phyloP scores from a whole-genome alignment of 1,139 yeast species.

The Geotrichum citri-aurantii region DNA sequence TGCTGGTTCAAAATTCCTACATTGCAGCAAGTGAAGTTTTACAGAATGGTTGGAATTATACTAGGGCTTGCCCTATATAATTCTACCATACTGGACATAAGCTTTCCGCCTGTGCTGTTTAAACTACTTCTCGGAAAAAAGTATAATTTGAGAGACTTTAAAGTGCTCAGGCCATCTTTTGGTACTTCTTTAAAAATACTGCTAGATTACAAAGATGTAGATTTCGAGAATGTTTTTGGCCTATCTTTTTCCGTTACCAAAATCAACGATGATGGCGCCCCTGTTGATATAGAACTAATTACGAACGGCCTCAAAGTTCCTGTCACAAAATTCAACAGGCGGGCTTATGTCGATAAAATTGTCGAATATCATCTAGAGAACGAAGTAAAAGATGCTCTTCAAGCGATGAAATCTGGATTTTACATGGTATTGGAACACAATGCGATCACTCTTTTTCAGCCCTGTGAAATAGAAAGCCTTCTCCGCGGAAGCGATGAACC shows the following conservation, averaged over 20 bases:
- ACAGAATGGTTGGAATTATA: slow-evolving; percentile 75
- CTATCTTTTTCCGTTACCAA: slow-evolving; percentile 45
- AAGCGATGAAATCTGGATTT: slow-evolving; percentile 64
- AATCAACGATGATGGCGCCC: slow-evolving; percentile 11
- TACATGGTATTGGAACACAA: slow-evolving; percentile 72
- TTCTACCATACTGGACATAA: slow-evolving; percentile 75
- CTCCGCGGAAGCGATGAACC: slow-evolving; percentile 71
- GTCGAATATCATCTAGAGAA: slow-evolving; percentile 54
- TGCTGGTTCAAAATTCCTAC: slow-evolving; percentile 62
- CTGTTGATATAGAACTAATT: slow-evolving; percentile 44
- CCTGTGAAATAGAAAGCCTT: slow-evolving; percentile 73
- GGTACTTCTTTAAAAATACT: slow-evolving; percentile 54
- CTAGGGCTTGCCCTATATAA: slow-evolving; percentile 88
- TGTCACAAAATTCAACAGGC: slow-evolving; percentile 55
- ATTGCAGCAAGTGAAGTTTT: slow-evolving; percentile 45
- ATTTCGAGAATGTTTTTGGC: slow-evolving; percentile 43
- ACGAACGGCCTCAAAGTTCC: slow-evolving; percentile 48
- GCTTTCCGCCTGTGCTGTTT: slow-evolving; percentile 70
- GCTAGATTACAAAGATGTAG: slow-evolving; percentile 43
- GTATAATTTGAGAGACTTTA: slow-evolving; percentile 57
- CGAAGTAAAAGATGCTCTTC: slow-evolving; percentile 49
- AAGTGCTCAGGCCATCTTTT: slow-evolving; percentile 60
- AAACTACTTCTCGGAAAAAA: slow-evolving; percentile 61
- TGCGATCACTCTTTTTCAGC: slow-evolving; percentile 68
- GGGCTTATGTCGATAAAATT: slow-evolving; percentile 57